Percentiles rank a stretch among this genome's conserved stretches.
These are phyloP conservation scores for Kuraishia ogatae DNA, from an alignment of 805 yeast genomes.

Conservation along the genomic window DNA sequence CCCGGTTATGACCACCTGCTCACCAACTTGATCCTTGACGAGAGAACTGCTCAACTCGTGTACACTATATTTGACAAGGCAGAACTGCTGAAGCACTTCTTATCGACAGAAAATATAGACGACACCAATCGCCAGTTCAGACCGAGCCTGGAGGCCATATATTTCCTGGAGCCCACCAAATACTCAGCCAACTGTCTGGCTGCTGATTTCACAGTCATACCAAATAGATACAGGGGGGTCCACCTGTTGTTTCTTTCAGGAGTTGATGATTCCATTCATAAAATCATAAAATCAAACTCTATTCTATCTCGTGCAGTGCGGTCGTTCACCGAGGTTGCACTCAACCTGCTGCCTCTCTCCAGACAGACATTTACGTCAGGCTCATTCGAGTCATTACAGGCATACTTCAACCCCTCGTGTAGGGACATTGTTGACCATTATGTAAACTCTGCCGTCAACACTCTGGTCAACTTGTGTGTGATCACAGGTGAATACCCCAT, in stretches of 20 bases:
- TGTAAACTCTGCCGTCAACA: slow-evolving; percentile 47
- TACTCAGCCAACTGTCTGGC: slow-evolving; percentile 69
- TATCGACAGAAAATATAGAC: slow-evolving; percentile 1
- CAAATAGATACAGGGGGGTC: slow-evolving; percentile 68
- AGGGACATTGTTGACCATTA: slow-evolving; percentile 50
- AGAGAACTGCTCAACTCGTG: neutral
- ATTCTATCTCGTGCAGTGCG: slow-evolving; percentile 13
- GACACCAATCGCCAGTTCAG: neutral
- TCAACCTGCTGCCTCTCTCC: slow-evolving; percentile 61
- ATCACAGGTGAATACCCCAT: slow-evolving; percentile 84
- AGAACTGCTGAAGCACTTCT: slow-evolving; percentile 1
- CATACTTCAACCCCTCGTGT: slow-evolving; percentile 62
- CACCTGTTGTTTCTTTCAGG: slow-evolving; percentile 70
- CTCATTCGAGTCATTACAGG: slow-evolving; percentile 51
- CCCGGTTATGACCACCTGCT: neutral
- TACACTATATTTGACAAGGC: slow-evolving; percentile 1
- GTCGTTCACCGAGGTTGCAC: slow-evolving; percentile 21
- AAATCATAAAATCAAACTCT: slow-evolving; percentile 9
- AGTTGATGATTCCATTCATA: slow-evolving; percentile 14
- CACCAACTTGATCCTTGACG: slow-evolving; percentile 4
- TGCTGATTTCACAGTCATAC: slow-evolving; percentile 59
- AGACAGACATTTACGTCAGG: slow-evolving; percentile 64
- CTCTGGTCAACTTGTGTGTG: slow-evolving; percentile 66
- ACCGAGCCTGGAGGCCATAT: slow-evolving; percentile 45
- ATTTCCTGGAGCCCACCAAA: slow-evolving; percentile 61